Base-by-base conservation (phyloP, 1,284 basidiomycete genomes). In the Melampsora abietis-canadensis region DNA sequence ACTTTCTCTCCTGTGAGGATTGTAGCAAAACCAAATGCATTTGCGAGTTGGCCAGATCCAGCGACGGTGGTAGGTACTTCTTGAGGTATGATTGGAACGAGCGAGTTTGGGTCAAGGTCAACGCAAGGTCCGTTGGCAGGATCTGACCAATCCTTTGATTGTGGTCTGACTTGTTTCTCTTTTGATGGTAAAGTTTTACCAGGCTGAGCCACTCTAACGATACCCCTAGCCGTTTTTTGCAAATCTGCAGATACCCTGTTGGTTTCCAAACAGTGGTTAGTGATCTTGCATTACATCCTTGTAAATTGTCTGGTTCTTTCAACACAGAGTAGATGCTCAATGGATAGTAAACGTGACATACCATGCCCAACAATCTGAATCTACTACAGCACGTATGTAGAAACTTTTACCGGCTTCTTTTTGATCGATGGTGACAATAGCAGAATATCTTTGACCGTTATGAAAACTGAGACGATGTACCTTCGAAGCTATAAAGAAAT, bases 371-470 rank as follows among this genome's bases (percentile, higher is more conserved):
- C 68, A 69, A 62, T 69, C 68, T 24, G 59, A 14, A 48, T 69
- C 68, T 21, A 63, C 61, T n/a, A 14, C 46, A 17, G 68, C 68
- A 60, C 68, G 57, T 40, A 69, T 46, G 17, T 62, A 62, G 62
- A 69, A 69, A 27, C 68, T 69, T 27, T 31, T 61, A 4, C 68
- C 68, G 17, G 59, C 68, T 21, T 69, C 68, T 47, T 69, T 54
- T 48, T 47, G 0, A 21, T 61, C 47, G n/a, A 77, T 77, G n/a
- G 69, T 65, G 27, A 79, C 77, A n/a, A 80, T 21, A 7, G 76
- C 78, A 31, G 78, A 78, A 67, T 80, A 78, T 48, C 80, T 66
- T 76, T 80, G 79, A 1, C 79, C 80, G 34, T 78, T 78, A 65
- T 76, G 73, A 63, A 80, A 76, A 19, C 73, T 76, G 12, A 80